A percentile compares a stretch with the other conserved stretches of the same genome.
phyloP scores from a whole-genome alignment of 495 filamentous ascomycete genomes.

The Aspergillus cavernicola region DNA sequence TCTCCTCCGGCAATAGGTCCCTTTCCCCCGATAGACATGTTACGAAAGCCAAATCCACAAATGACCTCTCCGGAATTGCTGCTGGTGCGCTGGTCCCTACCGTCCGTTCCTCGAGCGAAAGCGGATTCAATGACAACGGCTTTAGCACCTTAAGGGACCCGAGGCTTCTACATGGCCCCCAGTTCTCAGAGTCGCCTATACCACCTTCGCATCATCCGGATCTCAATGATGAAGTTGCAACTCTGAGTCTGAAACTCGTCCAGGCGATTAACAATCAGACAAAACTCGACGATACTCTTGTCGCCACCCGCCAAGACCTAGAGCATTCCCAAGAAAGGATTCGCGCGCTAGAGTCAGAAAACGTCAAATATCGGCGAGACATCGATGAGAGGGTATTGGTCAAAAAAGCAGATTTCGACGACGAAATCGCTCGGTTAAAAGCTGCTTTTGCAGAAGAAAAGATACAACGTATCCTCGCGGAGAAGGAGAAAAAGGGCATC shows the following conservation, averaged over 20 bases:
- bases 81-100: conserved; percentile 20
- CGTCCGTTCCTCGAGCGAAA: conserved; percentile 25
- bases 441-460: conserved; percentile 63
- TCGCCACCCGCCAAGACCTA: conserved; percentile 76
- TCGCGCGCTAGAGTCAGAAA: conserved; percentile 61
- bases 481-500: conserved; percentile 70
- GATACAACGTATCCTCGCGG: conserved; percentile 51
- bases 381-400: conserved; percentile 70
- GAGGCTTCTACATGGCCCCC: conserved; percentile 32
- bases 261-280: conserved; percentile 98
- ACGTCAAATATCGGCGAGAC: conserved; percentile 67
- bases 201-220: conserved; percentile 63
- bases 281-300: conserved; percentile 81
- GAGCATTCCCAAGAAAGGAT: conserved; percentile 69
- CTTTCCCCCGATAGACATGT: conserved; percentile 39
- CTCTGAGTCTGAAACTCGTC: conserved; percentile 90
- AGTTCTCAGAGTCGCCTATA: conserved; percentile 37
- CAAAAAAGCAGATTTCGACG: conserved; percentile 61
- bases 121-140: conserved; percentile 31
- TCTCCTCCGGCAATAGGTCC: conserved; percentile 40
- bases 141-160: conserved; percentile 53
- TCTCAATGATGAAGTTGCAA: conserved; percentile 81
- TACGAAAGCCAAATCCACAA: conserved; percentile 44
- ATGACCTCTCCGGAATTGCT: conserved; percentile 33
- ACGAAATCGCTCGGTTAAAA: conserved; percentile 65